Evolutionary conservation across 768 basidiomycete species (phyloP), one percentile per base, ranked within the genome.

Genomic region (Fibroporia radiculosa): DNA sequence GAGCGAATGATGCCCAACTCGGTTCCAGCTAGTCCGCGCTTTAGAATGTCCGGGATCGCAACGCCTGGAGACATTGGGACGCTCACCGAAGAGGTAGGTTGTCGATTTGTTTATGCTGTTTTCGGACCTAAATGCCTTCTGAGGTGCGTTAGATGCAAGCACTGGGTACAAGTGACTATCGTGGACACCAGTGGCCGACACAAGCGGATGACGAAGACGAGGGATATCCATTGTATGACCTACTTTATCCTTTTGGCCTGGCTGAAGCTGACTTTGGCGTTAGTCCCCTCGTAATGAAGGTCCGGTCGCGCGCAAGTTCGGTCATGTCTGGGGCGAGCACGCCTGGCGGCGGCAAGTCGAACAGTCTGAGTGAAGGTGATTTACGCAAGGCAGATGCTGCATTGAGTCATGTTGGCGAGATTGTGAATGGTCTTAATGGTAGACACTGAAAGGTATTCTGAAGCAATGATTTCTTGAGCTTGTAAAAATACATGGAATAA

Each of bases 61-160:
- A 99, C 96, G 1, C 95, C 95, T 0, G 93, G 93, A 6, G 92
- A 96, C 67, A 73, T 95, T 50, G 92, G 87, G 14, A 95, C 92
- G 22, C 67, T 93, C 33, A 91, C 87, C 1, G 86, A 90, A 63
- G 84, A 89, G 71, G 84, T 85, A 50, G 22, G 71, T 55, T 35
- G 34, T 8, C 8, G 10, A 31, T 31, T 31, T 31, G 29, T 16
- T 35, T 6, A 8, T 6, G 25, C 18, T 20, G 1, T 18, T 18
- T 2, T 22, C 14, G 32, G 29, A 1, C 4, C 7, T 6, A 19
- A 3, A 22, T 24, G 22, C 7, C 1, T 29, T 7, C 16, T 19
- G 11, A 23, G 5, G 31, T 13, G 31, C 29, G 29, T 31, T 42
- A 85, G 86, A 97, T 97, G 93, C 83, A 96, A 61, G 66, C 72